Conservation (phyloP, 1,284 basidiomycete genomes). For the Boletus mariae region DNA sequence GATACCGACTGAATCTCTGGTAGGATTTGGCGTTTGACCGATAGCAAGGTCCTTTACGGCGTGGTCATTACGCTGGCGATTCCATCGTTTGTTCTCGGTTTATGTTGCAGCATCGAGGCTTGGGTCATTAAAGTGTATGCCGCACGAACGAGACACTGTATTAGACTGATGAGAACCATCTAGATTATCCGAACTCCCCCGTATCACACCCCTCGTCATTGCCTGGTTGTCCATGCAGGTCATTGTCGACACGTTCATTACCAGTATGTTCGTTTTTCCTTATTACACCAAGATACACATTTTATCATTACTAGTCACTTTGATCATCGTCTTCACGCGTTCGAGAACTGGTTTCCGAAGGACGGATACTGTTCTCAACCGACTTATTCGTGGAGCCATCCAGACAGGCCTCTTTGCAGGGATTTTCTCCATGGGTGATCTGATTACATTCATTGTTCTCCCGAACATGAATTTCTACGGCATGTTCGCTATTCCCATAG, state of each 20-base stretch:
- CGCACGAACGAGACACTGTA: too few relatives aligned
- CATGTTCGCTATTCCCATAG: slow-evolving; percentile 34
- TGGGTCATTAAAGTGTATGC: slow-evolving; percentile 39
- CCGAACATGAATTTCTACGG: slow-evolving; percentile 27
- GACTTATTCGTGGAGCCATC: slow-evolving; percentile 45
- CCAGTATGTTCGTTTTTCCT: slow-evolving; percentile 25
- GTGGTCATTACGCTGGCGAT: slow-evolving; percentile 35
- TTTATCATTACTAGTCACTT: slow-evolving; percentile 15
- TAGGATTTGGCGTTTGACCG: slow-evolving; percentile 30
- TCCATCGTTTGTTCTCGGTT: slow-evolving; percentile 37
- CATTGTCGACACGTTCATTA: slow-evolving; percentile 38
- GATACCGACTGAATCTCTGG: neutral
- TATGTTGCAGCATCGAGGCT: slow-evolving; percentile 36
- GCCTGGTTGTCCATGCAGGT: slow-evolving; percentile 43
- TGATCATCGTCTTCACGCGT: slow-evolving; percentile 35
- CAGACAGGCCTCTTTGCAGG: slow-evolving; percentile 46
- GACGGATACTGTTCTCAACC: slow-evolving; percentile 44
- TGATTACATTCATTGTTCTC: slow-evolving; percentile 37
- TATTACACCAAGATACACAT: neutral
- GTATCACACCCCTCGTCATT: slow-evolving; percentile 29
- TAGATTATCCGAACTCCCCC: slow-evolving; percentile 26
- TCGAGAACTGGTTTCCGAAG: slow-evolving; percentile 44
- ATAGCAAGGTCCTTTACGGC: slow-evolving; percentile 33
- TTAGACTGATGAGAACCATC: neutral
- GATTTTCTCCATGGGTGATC: slow-evolving; percentile 42